Evolutionary conservation across 164 flowering plant species (phyloP), one percentile per base, ranked within the genome.

Genomic region (Macadamia integrifolia): DNA sequence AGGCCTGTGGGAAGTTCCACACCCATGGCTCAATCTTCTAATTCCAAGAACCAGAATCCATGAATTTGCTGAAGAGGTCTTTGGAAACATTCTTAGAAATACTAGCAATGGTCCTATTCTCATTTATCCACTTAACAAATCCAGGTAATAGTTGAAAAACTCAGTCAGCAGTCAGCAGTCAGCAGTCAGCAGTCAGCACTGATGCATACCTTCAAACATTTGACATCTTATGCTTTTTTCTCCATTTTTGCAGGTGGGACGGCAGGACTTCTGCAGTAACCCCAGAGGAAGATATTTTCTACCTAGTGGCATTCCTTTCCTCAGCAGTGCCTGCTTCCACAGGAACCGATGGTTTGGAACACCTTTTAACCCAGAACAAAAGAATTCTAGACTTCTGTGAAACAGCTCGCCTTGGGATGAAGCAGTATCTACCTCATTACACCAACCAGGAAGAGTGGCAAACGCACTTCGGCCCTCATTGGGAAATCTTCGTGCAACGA

Each of bases 11-110:
- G 91, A 94, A 28, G 80, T 94, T 71, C 97, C 95, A 61, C 98
- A 94, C 66, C 96, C 98, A 61, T 94, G 98, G 98, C 80, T 94
- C 60, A 94, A 90, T 73, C 93, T 94, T 68, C 84, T 92, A 60
- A 70, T 94, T 12, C 97, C 98, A 5, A 86, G 72, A 80, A 83
- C 84, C 76, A 79, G 64, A 61, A 88, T 94, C 46, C 76, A 80
- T 17, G 78, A 75, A 7, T 94, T 94, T 60, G 86, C 92, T 17
- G 50, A 79, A 60, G 86, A 75, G 62, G 92, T 94, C 69, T 94
- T 94, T 64, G 92, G 95, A 56, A 84, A 81, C 28, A 91, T 94
- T 62, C 83, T 94, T 55, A 79, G 69, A 66, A 86, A 81, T 66
- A 79, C 75, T 9, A 82, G 84, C 85, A 87, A 84, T 63, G 97